Base-by-base conservation (phyloP, 106 monocot genomes). In the Platanthera guangdongensis region DNA sequence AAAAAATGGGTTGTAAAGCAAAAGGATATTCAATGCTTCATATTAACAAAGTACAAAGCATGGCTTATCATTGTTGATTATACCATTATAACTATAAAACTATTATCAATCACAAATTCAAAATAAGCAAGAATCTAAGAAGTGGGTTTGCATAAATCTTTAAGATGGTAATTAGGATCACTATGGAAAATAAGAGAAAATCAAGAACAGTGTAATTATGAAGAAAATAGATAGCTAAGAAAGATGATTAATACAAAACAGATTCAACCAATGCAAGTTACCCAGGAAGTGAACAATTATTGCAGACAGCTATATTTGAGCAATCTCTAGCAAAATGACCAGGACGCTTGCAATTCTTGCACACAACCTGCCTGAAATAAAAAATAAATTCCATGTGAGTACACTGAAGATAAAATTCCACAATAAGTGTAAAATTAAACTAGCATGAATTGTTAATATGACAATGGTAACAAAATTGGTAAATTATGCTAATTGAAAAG, bases 261-360 rank as follows among this genome's bases (percentile, higher is more conserved):
- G 8, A 21, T 9, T 63, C 18, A 65, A 65, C 8, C 6, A 65
- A 50, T 21, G 9, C 14, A 80, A 50, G 59, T 77, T 92, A 95
- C 95, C 95, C 95, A 49, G 90, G 86, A 80, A 92, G 90, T 46
- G 83, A 80, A 74, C 95, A 95, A 80, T 88, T 95, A 77, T 95
- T 95, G 90, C 95, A 95, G 46, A 92, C 83, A 80, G 86, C 81
- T 21, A 79, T 81, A 90, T 92, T 90, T 28, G 90, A 86, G 69
- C 95, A 95, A 57, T 92, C 92, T 84, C 92, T 84, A 11, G 92
- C 95, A 84, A 74, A 95, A 72, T 95, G 95, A 21, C 95, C 95
- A 73, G 95, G 88, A 12, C 92, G 86, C 79, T 90, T 92, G 85
- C 95, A 95, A 67, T 90, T 95, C 52, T 90, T 92, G 87, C 95